A percentile compares a stretch with the other conserved stretches of the same genome.
These are phyloP conservation scores for Rhodofomes roseus DNA, from an alignment of 1,284 basidiomycete genomes.

Conservation along the genomic window DNA sequence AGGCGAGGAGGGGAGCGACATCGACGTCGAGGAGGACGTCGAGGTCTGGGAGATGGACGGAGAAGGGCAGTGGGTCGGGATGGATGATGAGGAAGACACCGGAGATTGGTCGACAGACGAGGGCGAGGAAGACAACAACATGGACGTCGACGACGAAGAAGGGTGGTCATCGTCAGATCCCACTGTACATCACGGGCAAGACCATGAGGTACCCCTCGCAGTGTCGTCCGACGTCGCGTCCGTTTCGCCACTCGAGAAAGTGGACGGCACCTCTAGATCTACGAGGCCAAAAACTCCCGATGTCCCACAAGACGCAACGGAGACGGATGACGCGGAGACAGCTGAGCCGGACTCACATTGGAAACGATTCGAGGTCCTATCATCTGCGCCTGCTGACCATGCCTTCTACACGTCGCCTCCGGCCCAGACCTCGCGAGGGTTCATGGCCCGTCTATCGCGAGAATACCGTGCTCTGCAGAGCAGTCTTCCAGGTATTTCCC, in stretches of 20 bases:
- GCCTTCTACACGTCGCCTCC: conserved; percentile 66
- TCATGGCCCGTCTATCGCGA: conserved; percentile 71
- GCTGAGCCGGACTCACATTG: conserved; percentile 39
- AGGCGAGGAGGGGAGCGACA: conserved; percentile 22
- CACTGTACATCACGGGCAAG: conserved; percentile 16
- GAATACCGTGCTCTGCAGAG: conserved; percentile 81
- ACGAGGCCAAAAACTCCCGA: conserved; percentile 22
- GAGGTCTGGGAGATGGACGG: conserved; percentile 55
- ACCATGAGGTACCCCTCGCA: conserved; percentile 10
- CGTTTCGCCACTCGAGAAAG: conserved; percentile 4
- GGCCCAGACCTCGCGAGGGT: conserved; percentile 65
- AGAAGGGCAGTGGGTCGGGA: conserved; percentile 47
- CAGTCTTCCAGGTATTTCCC: conserved; percentile 72
- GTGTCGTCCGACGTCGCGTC: conserved; percentile 11
- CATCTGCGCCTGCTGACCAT: conserved; percentile 77
- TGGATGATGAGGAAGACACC: conserved; percentile 30
- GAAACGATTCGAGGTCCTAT: conserved; percentile 76
- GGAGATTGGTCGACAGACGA: conserved; percentile 28
- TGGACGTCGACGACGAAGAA: conserved; percentile 26
- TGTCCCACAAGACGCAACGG: conserved; percentile 24
- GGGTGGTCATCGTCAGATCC: conserved; percentile 27
- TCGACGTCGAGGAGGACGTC: conserved; percentile 35
- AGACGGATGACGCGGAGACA: conserved; percentile 15
- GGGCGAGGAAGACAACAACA: conserved; percentile 16
- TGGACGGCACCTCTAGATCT: not conserved